A percentile compares a stretch with the other conserved stretches of the same genome.
Conservation (phyloP, 768 basidiomycete genomes). For the Lactarius trivialis region DNA sequence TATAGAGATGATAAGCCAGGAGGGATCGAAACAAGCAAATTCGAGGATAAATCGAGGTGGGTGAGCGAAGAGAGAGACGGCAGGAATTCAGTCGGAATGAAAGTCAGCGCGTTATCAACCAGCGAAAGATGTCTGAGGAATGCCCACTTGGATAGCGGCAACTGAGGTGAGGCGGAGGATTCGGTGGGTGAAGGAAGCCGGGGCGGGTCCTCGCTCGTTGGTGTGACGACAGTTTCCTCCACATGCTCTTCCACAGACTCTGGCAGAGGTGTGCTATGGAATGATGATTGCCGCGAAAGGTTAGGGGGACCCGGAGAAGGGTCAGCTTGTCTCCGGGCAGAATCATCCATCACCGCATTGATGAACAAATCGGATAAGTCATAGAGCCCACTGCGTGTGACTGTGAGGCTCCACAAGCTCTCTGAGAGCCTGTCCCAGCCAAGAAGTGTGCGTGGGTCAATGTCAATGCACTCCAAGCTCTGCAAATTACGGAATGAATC, state of each 20-base stretch:
- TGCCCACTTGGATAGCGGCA: constrained; percentile 65
- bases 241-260: constrained; percentile 50
- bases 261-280: constrained; percentile 46
- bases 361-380: constrained; percentile 75
- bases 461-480: constrained; percentile 64
- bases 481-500: constrained; percentile 82
- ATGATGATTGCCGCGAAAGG: constrained; percentile 38
- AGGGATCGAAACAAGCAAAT: constrained; percentile 85
- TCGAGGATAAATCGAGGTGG: constrained; percentile 84
- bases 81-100: constrained; percentile 62
- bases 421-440: constrained; percentile 80
- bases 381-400: constrained; percentile 74
- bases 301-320: constrained; percentile 39
- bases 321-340: constrained; percentile 52
- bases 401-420: constrained; percentile 63
- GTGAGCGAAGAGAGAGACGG: constrained; percentile 66
- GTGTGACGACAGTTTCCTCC: constrained; percentile 28
- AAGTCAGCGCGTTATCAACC: constrained; percentile 75
- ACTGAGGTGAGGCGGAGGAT: constrained; percentile 29
- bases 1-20: constrained; percentile 65
- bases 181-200: constrained; percentile 18
- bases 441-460: constrained; percentile 74
- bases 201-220: constrained; percentile 24
- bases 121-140: constrained; percentile 71
- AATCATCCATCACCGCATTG: constrained; percentile 70